phyloP scores from a whole-genome alignment of 495 filamentous ascomycete genomes.

The Bathelium albidoporum region DNA sequence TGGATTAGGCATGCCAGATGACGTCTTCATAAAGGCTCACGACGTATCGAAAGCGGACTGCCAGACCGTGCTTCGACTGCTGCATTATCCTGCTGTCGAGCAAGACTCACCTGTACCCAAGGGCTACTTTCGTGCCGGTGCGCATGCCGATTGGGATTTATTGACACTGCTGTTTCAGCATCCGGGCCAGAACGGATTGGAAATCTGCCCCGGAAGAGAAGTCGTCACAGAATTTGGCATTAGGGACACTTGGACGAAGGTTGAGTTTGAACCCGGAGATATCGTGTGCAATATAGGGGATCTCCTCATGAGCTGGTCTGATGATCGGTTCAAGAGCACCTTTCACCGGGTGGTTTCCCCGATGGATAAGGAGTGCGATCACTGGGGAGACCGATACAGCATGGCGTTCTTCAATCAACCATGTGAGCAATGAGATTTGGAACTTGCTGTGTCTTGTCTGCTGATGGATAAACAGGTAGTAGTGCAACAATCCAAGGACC shows the following conservation, averaged over 20 bases:
- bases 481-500: constrained; percentile 43
- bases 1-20: constrained; percentile 44
- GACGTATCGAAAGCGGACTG: constrained; percentile 38
- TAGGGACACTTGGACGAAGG: constrained; percentile 52
- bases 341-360: constrained; percentile 55
- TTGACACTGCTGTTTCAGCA: constrained; percentile 58
- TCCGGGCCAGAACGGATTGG: constrained; percentile 50
- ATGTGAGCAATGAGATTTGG: constrained; percentile 39
- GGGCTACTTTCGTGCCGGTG: constrained; percentile 51
- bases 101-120: constrained; percentile 12
- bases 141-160: constrained; percentile 55
- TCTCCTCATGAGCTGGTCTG: constrained; percentile 58
- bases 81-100: constrained; percentile 46
- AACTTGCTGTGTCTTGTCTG: not conserved
- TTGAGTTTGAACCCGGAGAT: constrained; percentile 46
- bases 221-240: constrained; percentile 48
- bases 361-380: constrained; percentile 37
- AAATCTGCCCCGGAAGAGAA: constrained; percentile 58
- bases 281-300: constrained; percentile 62
- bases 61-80: constrained; percentile 47
- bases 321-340: constrained; percentile 58
- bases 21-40: constrained; percentile 49
- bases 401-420: constrained; percentile 61
- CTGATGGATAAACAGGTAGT: not conserved
- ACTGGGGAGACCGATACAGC: constrained; percentile 49